Base-by-base conservation (phyloP, 2,329 filamentous ascomycete genomes). In the Sordariomycetes sp. region DNA sequence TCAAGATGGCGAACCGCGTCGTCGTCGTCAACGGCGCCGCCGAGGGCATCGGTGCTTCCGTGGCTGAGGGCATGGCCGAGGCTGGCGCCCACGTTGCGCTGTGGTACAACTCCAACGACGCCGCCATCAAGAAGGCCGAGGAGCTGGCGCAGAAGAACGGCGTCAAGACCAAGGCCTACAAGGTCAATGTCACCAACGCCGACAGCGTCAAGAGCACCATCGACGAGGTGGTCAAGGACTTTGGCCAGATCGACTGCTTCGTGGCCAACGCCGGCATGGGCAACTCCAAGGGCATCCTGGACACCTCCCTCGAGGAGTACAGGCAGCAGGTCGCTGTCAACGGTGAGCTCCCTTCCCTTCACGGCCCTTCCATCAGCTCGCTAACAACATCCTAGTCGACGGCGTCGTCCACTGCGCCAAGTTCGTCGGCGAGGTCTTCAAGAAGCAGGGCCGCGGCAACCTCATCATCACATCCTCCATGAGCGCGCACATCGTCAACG, bases 251-350 rank as follows among this genome's bases (percentile, higher is more conserved):
- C 4, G 63, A 67, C 41, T 55, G 57, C 3, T 59, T 66, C 19
- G 46, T 64, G 21, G 59, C 63, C 7, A 64, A 67, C 33, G 61
- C 63, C 5, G 54, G 66, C 14, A 70, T 68, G 52, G 63, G 63
- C 5, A 70, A 68, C 20, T 70, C 65, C 0, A 73, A 75, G 44
- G 63, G 68, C 0, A 64, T 77, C 11, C 50, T 74, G 2, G 71
- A 77, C 32, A 63, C 67, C 41, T 66, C 60, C 0, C 44, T 74
- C 0, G 61, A 68, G 3, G 68, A 74, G 41, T 75, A 72, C 42
- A 51, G 44, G 25, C 48, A 51, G 37, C 65, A 70, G 38, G 67
- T 72, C 55, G 61, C 65, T 5, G 70, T 75, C 2, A 75, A 75
- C 34, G 63, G 66, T 68, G 46, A 34, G 59, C n/a, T 6, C 14